These are phyloP conservation scores for Naganishia antarctica DNA, from an alignment of 768 basidiomycete species.

Conservation along the genomic window DNA sequence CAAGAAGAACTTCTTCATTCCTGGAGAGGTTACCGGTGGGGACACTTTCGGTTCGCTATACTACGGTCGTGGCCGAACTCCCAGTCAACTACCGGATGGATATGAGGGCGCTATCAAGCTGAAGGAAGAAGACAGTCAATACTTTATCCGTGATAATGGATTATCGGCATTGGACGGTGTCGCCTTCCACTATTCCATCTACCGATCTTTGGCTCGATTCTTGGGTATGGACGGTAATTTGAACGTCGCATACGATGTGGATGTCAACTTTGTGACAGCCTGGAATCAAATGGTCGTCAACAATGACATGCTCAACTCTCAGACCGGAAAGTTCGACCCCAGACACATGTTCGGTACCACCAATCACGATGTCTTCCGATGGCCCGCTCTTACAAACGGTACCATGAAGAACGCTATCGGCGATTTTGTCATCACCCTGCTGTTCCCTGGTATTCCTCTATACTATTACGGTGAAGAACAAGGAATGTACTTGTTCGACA, in stretches of 20 bases:
- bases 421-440: slow-evolving; percentile 68
- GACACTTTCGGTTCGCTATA: slow-evolving; percentile 84
- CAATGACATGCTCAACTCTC: slow-evolving; percentile 77
- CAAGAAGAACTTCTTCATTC: slow-evolving; percentile 83
- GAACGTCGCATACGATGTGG: slow-evolving; percentile 78
- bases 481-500: slow-evolving; percentile 74
- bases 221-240: slow-evolving; percentile 95
- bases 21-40: slow-evolving; percentile 92
- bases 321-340: slow-evolving; percentile 66
- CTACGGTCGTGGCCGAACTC: slow-evolving; percentile 81
- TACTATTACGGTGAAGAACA: slow-evolving; percentile 90
- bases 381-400: slow-evolving; percentile 83
- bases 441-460: slow-evolving; percentile 84
- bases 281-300: slow-evolving; percentile 81
- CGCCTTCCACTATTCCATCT: slow-evolving; percentile 92
- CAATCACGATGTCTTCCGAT: slow-evolving; percentile 91
- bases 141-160: slow-evolving; percentile 68
- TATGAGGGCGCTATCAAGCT: slow-evolving; percentile 67
- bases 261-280: slow-evolving; percentile 74
- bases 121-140: slow-evolving; percentile 61
- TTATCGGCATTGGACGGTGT: slow-evolving; percentile 66
- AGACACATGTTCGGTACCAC: slow-evolving; percentile 86
- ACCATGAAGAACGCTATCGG: slow-evolving; percentile 69
- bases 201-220: slow-evolving; percentile 78
- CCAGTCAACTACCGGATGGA: slow-evolving; percentile 62